phyloP scores from a whole-genome alignment of 1,284 basidiomycete genomes.

The Trichosporon sp. region DNA sequence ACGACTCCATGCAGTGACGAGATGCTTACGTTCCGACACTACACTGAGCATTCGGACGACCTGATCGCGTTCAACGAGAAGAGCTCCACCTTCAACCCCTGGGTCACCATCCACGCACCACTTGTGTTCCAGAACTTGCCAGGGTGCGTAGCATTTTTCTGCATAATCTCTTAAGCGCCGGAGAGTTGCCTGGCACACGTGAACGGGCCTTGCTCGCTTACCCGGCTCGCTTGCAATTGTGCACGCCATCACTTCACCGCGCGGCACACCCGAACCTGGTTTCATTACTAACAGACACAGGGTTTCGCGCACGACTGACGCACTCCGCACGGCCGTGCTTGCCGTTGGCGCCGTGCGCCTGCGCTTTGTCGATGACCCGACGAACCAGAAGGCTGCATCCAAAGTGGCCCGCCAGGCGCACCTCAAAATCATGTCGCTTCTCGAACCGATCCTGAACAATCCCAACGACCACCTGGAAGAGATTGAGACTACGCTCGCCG shows the following conservation, averaged over 20 bases:
- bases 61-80: constrained; percentile 47
- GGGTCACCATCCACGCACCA: constrained; percentile 49
- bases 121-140: constrained; percentile 46
- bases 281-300: constrained; percentile 23
- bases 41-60: constrained; percentile 45
- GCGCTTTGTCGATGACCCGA: constrained; percentile 40
- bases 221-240: background rate
- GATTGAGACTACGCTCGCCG: constrained; percentile 45
- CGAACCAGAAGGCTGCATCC: constrained; percentile 39
- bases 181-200: background rate
- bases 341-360: constrained; percentile 51
- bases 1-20: constrained; percentile 39
- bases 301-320: constrained; percentile 41
- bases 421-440: constrained; percentile 35
- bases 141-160: constrained; percentile 32
- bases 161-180: background rate
- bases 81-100: constrained; percentile 47
- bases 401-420: constrained; percentile 38
- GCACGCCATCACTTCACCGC: background rate
- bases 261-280: background rate
- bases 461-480: constrained; percentile 38
- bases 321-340: constrained; percentile 45
- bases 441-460: constrained; percentile 33
- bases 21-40: constrained; percentile 49
- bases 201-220: background rate